A percentile compares a stretch with the other conserved stretches of the same genome.
phyloP scores from a whole-genome alignment of 1,284 basidiomycete species.

The Exobasidium rhododendri region DNA sequence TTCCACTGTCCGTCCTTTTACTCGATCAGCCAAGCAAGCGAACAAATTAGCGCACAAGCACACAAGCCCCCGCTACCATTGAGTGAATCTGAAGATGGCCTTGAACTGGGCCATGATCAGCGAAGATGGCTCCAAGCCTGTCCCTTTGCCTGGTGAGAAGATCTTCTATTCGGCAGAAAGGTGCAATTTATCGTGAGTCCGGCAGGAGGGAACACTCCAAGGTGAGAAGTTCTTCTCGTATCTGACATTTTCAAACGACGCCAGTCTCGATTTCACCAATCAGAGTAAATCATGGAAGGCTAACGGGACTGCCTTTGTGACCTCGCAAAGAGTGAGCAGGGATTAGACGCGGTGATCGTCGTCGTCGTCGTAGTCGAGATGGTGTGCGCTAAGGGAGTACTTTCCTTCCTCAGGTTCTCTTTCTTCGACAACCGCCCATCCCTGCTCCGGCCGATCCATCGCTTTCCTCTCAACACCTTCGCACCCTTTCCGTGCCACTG shows the following conservation, averaged over 20 bases:
- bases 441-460: conserved; percentile 11
- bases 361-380: background rate
- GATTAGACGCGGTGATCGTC: background rate
- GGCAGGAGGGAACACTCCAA: too few relatives aligned
- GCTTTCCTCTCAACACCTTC: conserved; percentile 13
- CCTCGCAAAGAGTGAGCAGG: conserved; percentile 30
- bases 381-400: background rate
- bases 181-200: conserved; percentile 19
- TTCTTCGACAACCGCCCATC: conserved; percentile 27
- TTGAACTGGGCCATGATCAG: conserved; percentile 46
- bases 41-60: too few relatives aligned
- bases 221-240: background rate
- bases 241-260: background rate
- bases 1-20: too few relatives aligned
- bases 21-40: too few relatives aligned
- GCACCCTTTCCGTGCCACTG: conserved; percentile 32
- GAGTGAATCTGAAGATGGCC: too few relatives aligned
- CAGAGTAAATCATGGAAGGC: conserved; percentile 27
- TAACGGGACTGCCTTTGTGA: conserved; percentile 31
- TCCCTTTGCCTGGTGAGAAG: conserved; percentile 37
- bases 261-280: conserved; percentile 22
- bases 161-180: conserved; percentile 24
- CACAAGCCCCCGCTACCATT: too few relatives aligned
- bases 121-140: conserved; percentile 25
- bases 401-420: conserved; percentile 26